Conservation (phyloP, 345 rosid genomes). For the Trapa incisa region DNA sequence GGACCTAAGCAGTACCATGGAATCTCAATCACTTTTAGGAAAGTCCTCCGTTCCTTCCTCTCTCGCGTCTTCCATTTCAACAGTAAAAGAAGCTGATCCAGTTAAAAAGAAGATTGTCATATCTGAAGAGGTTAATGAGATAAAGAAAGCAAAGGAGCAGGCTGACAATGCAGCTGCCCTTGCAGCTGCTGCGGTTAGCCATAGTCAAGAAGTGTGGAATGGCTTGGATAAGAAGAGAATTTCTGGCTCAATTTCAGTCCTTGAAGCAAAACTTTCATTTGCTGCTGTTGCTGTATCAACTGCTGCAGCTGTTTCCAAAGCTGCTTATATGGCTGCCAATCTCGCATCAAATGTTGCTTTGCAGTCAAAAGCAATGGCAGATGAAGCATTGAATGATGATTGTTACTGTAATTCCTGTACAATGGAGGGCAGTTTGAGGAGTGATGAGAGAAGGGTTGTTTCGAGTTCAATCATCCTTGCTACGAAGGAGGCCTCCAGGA, state of each 20-base stretch:
- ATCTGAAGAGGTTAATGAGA: slow-evolving; percentile 30
- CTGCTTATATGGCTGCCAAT: slow-evolving; percentile 92
- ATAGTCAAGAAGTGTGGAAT: slow-evolving; percentile 62
- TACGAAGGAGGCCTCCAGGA: slow-evolving; percentile 79
- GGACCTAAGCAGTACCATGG: slow-evolving; percentile 31
- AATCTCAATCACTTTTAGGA: slow-evolving; percentile 35
- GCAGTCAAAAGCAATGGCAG: slow-evolving; percentile 92
- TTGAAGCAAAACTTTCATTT: slow-evolving; percentile 56
- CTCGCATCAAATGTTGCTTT: slow-evolving; percentile 90
- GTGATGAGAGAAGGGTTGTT: slow-evolving; percentile 32
- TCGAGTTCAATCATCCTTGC: slow-evolving; percentile 55
- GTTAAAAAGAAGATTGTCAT: slow-evolving; percentile 31
- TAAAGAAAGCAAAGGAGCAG: slow-evolving; percentile 55
- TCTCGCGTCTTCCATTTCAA: slow-evolving; percentile 25
- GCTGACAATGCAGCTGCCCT: slow-evolving; percentile 50
- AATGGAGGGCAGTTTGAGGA: slow-evolving; percentile 17
- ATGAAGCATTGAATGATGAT: slow-evolving; percentile 50
- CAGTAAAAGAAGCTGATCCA: slow-evolving; percentile 21
- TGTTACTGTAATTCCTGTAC: slow-evolving; percentile 18
- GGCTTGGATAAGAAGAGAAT: slow-evolving; percentile 48
- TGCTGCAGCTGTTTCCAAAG: slow-evolving; percentile 93
- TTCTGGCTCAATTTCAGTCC: slow-evolving; percentile 41
- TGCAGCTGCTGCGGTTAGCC: slow-evolving; percentile 68
- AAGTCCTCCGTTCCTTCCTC: slow-evolving; percentile 28
- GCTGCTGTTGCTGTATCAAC: slow-evolving; percentile 81